These are phyloP conservation scores for Fomitopsis betulina DNA, from an alignment of 1,284 basidiomycete species.

Conservation along the genomic window DNA sequence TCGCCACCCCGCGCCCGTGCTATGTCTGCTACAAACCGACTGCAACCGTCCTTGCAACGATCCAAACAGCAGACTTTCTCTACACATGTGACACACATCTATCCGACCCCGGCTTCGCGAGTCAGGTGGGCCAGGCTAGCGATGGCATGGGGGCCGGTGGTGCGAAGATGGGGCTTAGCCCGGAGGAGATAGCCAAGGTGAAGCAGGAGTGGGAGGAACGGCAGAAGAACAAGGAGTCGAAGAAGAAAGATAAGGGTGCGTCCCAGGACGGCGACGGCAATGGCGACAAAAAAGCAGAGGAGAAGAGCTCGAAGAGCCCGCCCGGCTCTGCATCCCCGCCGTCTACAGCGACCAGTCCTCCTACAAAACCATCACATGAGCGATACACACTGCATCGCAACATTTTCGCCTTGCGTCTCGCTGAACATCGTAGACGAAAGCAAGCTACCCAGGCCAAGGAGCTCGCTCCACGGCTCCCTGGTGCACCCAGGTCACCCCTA, in stretches of 20 bases:
- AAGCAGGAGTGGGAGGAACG: constrained; percentile 78
- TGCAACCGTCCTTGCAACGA: constrained; percentile 67
- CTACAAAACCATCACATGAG: constrained; percentile 27
- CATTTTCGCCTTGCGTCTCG: constrained; percentile 35
- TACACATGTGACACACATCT: constrained; percentile 71
- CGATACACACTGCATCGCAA: constrained; percentile 37
- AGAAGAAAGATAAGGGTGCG: constrained; percentile 40
- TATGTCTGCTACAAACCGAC: constrained; percentile 73
- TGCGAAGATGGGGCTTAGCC: constrained; percentile 38
- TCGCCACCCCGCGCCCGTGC: constrained; percentile 65
- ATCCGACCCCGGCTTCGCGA: constrained; percentile 65
- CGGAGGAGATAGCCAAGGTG: constrained; percentile 69
- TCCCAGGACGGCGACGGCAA: constrained; percentile 45
- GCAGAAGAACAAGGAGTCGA: constrained; percentile 45
- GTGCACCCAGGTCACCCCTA: constrained; percentile 26
- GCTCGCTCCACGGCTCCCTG: constrained; percentile 34
- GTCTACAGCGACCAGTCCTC: constrained; percentile 12
- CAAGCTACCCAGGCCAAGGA: constrained; percentile 34
- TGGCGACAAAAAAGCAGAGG: constrained; percentile 21
- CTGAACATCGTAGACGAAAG: constrained; percentile 34
- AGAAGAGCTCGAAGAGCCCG: constrained; percentile 13
- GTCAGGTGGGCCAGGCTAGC: constrained; percentile 38
- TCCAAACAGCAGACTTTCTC: constrained; percentile 70
- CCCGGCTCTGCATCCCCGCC: constrained; percentile 14
- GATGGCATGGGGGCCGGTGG: constrained; percentile 28